Base-by-base conservation (phyloP, 176 grass and related monocot species). In the Avena insularis region DNA sequence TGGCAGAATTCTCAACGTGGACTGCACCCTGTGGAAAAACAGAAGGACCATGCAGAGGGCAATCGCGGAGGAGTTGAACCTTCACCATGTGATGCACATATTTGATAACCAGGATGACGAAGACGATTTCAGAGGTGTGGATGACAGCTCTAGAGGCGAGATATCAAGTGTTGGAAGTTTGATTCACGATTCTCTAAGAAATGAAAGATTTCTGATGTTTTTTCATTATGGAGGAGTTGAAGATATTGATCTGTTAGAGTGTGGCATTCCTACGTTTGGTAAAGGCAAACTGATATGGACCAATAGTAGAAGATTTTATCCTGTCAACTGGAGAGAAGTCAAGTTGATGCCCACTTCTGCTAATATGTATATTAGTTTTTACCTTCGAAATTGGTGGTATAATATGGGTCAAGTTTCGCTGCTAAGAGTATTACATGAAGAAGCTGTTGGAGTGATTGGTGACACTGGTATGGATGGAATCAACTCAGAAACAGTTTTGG, bases 21-120 rank as follows among this genome's bases (percentile, higher is more conserved):
- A 87, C 56, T 64, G 78, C 67, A 74, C 85, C 38, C 20, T 64
- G 31, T 87, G 78, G 76, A 78, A 80, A 15, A 81, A 70, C 38
- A 81, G 40, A 70, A 87, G 78, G 60, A 70, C 4, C 1, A 12
- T 58, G 78, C 78, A 81, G 19, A 80, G 29, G 9, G 15, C 58
- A 16, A 49, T 87, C 0, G 55, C 6, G 0, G 27, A 19, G 14
- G 27, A 74, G 56, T 20, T 87, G 0, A 4, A 43, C 19, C 85
- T 87, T 54, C 8, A 3, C 0, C 69, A 6, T 0, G 20, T 81
- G 70, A 43, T 74, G 19, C 23, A 6, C 9, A 40, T 81, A 58
- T 12, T 87, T 6, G 67, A 87, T 2, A 4, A 10, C 0, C 66
- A 72, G 12, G 78, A 87, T 1, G 67, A 87, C 5, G 77, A 81